Evolutionary conservation across 1,284 basidiomycete species (phyloP).

Genomic region (Earliella scabrosa): DNA sequence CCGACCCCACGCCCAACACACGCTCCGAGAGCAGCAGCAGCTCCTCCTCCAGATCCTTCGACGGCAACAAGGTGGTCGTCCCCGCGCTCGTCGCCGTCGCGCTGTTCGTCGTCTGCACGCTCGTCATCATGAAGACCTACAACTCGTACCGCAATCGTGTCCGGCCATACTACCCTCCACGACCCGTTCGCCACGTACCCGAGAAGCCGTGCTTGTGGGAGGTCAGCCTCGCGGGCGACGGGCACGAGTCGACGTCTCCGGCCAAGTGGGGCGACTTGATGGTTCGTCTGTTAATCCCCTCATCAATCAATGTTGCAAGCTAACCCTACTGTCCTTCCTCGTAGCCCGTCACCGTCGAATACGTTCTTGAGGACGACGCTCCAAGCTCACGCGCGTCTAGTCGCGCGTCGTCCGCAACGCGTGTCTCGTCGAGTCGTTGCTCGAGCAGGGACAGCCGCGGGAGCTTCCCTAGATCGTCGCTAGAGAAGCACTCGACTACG

Average conservation of each 20-base stretch:
- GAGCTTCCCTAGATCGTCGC: not conserved
- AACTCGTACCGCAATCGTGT: not conserved
- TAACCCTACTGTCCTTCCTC: not conserved
- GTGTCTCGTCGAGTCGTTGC: not conserved
- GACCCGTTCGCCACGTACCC: not conserved
- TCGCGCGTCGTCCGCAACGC: not conserved
- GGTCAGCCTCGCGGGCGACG: not conserved
- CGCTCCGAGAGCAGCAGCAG: too few relatives aligned
- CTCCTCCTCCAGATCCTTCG: not conserved
- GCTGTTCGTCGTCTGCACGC: not conserved
- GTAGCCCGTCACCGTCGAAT: not conserved
- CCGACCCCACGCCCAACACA: not conserved
- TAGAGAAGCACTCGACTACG: not conserved
- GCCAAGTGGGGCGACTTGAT: conserved; percentile 9
- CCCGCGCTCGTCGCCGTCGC: conserved; percentile 4
- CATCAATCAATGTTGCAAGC: not conserved
- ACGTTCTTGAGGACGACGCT: not conserved
- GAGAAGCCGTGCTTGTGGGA: conserved; percentile 12
- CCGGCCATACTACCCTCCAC: not conserved
- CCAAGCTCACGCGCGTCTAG: not conserved
- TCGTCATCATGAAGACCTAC: not conserved
- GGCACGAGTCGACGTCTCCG: not conserved
- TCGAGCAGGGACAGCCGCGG: not conserved
- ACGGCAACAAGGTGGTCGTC: not conserved
- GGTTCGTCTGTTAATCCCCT: not conserved